Percentiles rank a stretch among this genome's conserved stretches.
These are phyloP conservation scores for Aspergillus versicolor DNA, from an alignment of 2,329 filamentous ascomycete genomes.

Conservation along the genomic window DNA sequence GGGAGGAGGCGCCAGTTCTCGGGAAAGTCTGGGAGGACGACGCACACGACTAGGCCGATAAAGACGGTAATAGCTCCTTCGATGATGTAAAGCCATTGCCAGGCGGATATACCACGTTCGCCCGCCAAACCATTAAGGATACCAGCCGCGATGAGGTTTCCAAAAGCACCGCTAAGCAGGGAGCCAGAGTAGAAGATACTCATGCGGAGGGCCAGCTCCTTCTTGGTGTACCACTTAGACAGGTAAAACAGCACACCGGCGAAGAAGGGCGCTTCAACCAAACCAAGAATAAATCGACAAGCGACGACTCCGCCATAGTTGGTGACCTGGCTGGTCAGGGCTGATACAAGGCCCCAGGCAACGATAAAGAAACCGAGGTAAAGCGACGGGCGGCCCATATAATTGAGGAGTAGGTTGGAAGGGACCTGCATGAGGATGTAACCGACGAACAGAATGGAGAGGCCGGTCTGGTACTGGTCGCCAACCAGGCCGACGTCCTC, in stretches of 20 bases:
- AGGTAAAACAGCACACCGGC: slow-evolving; percentile 50
- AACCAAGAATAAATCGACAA: slow-evolving; percentile 46
- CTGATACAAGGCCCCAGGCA: slow-evolving; percentile 48
- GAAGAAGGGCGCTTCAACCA: slow-evolving; percentile 50
- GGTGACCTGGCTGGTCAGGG: slow-evolving; percentile 44
- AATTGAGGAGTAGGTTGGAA: slow-evolving; percentile 46
- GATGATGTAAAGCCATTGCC: slow-evolving; percentile 44
- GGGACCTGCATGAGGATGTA: slow-evolving; percentile 50
- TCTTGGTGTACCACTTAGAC: slow-evolving; percentile 54
- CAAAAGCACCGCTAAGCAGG: slow-evolving; percentile 52
- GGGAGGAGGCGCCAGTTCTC: slow-evolving; percentile 46
- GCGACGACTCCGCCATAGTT: slow-evolving; percentile 44
- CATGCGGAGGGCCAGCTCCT: slow-evolving; percentile 52
- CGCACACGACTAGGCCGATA: slow-evolving; percentile 33
- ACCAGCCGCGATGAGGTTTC: slow-evolving; percentile 55
- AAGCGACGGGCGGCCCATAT: slow-evolving; percentile 43
- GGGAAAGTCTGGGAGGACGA: slow-evolving; percentile 43
- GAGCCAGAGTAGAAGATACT: slow-evolving; percentile 55
- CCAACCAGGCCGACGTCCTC: slow-evolving; percentile 36
- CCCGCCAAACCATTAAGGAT: slow-evolving; percentile 45
- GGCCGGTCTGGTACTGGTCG: slow-evolving; percentile 41
- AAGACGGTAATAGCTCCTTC: slow-evolving; percentile 38
- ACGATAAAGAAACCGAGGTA: slow-evolving; percentile 47
- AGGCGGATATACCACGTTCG: slow-evolving; percentile 35
- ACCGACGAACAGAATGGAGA: slow-evolving; percentile 46